phyloP scores from a whole-genome alignment of 1,284 basidiomycete genomes.

The Bjerkandera adusta region DNA sequence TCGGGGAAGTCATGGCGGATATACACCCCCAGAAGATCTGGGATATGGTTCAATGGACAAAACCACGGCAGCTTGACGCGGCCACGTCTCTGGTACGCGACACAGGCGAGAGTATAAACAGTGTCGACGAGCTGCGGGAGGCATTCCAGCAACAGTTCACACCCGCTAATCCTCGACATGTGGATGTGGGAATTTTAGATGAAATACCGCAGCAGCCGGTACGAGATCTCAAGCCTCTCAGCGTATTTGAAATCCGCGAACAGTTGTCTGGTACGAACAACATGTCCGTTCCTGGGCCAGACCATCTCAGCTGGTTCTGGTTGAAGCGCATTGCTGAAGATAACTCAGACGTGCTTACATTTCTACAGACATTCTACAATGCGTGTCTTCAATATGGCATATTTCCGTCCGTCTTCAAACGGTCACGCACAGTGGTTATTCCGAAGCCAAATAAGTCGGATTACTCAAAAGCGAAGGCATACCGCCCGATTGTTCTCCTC shows the following conservation, averaged over 20 bases:
- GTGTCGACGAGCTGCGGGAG: background rate
- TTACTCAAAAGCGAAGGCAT: conserved; percentile 19
- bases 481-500: conserved; percentile 23
- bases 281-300: conserved; percentile 14
- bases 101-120: background rate
- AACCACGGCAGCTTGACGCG: background rate
- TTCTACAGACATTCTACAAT: conserved; percentile 1
- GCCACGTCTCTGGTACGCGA: conserved; percentile 2
- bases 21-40: conserved; percentile 8
- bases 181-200: conserved; percentile 2
- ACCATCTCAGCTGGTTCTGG: conserved; percentile 14
- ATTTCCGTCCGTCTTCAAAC: conserved; percentile 12
- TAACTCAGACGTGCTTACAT: background rate
- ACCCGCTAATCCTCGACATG: background rate
- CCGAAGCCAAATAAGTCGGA: conserved; percentile 17
- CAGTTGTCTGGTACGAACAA: conserved; percentile 4
- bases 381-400: background rate
- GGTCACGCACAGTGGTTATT: conserved; percentile 12
- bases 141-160: conserved; percentile 10
- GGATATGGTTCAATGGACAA: conserved; percentile 14
- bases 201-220: background rate
- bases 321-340: conserved; percentile 7
- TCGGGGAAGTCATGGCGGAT: conserved; percentile 7
- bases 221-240: background rate
- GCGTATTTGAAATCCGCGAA: background rate